Base-by-base conservation (phyloP, 495 filamentous ascomycete species). In the Talaromyces wortmannii region DNA sequence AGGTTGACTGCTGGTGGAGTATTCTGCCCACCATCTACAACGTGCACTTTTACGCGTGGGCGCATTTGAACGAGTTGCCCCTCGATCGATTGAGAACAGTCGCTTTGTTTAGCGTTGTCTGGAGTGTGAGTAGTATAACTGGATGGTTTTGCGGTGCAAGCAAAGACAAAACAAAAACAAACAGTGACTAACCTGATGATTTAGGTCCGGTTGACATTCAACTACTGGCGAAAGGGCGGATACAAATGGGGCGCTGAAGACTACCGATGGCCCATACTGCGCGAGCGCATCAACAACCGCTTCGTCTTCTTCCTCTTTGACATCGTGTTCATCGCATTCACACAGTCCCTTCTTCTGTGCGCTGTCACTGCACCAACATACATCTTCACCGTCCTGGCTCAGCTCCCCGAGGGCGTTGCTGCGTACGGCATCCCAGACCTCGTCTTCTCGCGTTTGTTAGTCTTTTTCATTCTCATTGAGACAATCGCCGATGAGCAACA, bases 201-300 rank as follows among this genome's bases (percentile, higher is more conserved):
- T 5, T 31, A 56, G 85, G 55, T 75, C 50, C 87, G 95, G 42
- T 74, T 99, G 64, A 95, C 94, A 3, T 97, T 79, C 80, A 99
- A 99, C 71, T 99, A 96, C 69, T 96, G 88, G 88, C 87, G 95
- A 50, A 95, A 89, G 69, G 95, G 95, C 16, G 95, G 95, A 15
- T 99, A 97, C 67, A 70, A 74, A 23, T 77, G 90, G 55, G 92
- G 94, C 31, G 85, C 83, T 10, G 92, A 99, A 69, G 95, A 99
- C 70, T 99, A 99, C 67, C 82, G 95, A 66, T 97, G 92, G 92
- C 57, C 71, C 44, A 73, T 84, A 15, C 58, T 86, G 36, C 75
- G 73, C 52, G 63, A 75, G 16, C 67, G 77, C 44, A 70, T 81
- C 36, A 73, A 73, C 68, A 78, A 73, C 57, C 69, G 70, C 4